A percentile compares a stretch with the other conserved stretches of the same genome.
These are phyloP conservation scores for Suillus americanus DNA, from an alignment of 768 basidiomycete genomes.

Conservation along the genomic window DNA sequence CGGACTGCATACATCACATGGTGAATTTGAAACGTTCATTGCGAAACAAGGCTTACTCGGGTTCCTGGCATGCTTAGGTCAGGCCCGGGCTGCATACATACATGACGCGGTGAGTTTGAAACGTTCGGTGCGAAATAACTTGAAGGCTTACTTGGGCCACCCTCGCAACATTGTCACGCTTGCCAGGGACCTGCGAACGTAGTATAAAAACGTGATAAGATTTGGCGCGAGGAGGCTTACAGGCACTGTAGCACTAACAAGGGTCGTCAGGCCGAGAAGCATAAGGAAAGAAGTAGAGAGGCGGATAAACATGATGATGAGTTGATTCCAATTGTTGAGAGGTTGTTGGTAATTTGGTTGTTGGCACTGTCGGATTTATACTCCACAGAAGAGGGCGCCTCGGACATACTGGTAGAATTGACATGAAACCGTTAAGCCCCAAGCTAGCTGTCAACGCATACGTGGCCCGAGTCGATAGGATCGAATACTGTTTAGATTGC, in stretches of 20 bases:
- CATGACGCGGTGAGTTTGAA: too few relatives aligned
- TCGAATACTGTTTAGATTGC: background rate
- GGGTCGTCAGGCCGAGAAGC: background rate
- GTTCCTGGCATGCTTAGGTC: too few relatives aligned
- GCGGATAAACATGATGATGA: background rate
- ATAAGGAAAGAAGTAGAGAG: background rate
- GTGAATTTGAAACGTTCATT: background rate
- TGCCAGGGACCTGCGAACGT: background rate
- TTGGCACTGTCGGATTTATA: background rate
- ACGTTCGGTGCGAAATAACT: too few relatives aligned
- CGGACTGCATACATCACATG: background rate
- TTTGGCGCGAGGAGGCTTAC: background rate
- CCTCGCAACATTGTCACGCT: background rate
- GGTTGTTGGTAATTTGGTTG: background rate
- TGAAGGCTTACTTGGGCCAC: background rate
- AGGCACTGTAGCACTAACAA: background rate
- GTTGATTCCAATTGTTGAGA: background rate
- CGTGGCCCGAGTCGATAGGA: background rate
- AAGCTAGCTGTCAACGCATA: background rate
- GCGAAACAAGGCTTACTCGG: background rate
- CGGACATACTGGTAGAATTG: background rate
- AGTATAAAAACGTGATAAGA: background rate
- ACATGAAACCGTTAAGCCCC: background rate
- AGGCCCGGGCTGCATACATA: too few relatives aligned
- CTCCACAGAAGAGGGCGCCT: background rate